Evolutionary conservation across 2,329 filamentous ascomycete species (phyloP).

Genomic region (Verticillium zaregamsianum): DNA sequence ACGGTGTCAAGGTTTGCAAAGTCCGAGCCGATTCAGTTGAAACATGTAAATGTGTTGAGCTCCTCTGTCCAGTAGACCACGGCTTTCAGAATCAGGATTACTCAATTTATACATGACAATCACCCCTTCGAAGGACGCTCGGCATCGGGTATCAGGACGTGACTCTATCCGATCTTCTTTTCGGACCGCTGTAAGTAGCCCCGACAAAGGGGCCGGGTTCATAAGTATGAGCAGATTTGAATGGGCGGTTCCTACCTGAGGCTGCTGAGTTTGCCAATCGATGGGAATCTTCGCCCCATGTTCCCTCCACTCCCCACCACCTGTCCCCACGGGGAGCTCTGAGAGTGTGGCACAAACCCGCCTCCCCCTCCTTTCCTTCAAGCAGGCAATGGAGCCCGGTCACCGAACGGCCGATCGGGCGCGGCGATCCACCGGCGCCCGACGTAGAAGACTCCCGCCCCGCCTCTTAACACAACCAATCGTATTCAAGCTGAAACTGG

Average conservation of each 20-base stretch:
- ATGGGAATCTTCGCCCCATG: no score
- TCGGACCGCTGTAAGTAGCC: slow-evolving; percentile 2
- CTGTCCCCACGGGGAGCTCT: no score
- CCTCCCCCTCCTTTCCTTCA: slow-evolving; percentile 1
- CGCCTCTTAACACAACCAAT: background rate
- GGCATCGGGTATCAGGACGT: slow-evolving; percentile 2
- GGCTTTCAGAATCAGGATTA: slow-evolving; percentile 1
- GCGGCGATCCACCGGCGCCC: slow-evolving; percentile 1
- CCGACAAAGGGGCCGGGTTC: slow-evolving; percentile 2
- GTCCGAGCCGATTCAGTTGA: background rate
- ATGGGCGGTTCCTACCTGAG: no score
- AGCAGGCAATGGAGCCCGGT: slow-evolving; percentile 1
- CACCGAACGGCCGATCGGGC: slow-evolving; percentile 1
- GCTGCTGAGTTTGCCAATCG: no score
- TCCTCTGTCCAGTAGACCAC: slow-evolving; percentile 1
- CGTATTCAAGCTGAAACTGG: no score
- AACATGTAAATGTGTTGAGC: slow-evolving; percentile 1
- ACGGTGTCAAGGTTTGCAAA: background rate
- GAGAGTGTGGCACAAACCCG: slow-evolving; percentile 1
- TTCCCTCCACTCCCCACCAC: no score
- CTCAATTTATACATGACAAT: slow-evolving; percentile 1
- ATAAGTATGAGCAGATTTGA: background rate
- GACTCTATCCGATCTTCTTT: slow-evolving; percentile 1
- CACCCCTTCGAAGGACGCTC: slow-evolving; percentile 1
- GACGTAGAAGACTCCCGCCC: slow-evolving; percentile 1